A percentile compares a stretch with the other conserved stretches of the same genome.
These are phyloP conservation scores for Rubia tinctorum DNA, from an alignment of 305 asterid genomes.

Conservation along the genomic window DNA sequence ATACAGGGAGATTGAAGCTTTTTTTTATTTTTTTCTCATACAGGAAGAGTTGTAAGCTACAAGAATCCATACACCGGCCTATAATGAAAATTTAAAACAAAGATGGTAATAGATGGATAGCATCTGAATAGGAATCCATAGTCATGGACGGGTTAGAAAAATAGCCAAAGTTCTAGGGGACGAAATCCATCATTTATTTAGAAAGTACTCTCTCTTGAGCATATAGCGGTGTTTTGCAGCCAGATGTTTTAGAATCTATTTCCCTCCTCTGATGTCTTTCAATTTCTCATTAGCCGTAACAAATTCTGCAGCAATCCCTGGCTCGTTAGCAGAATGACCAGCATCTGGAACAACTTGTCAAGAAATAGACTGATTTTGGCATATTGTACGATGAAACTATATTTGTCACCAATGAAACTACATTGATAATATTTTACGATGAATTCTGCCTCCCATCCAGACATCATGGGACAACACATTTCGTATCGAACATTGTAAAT, in stretches of 20 bases:
- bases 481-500: conserved; percentile 45
- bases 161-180: background rate
- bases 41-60: background rate
- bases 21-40: too few species aligned
- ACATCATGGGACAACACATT: conserved; percentile 90
- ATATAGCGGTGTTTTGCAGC: background rate
- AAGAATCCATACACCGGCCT: background rate
- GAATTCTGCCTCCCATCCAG: conserved; percentile 97
- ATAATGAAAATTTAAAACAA: background rate
- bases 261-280: conserved; percentile 31
- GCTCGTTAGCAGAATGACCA: conserved; percentile 95
- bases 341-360: conserved; percentile 73
- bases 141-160: background rate
- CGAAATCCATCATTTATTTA: conserved; percentile 1
- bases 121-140: background rate
- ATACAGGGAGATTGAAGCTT: too few species aligned
- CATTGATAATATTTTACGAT: conserved; percentile 39
- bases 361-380: conserved; percentile 8
- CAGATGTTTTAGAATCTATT: background rate
- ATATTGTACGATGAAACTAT: background rate
- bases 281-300: conserved; percentile 82
- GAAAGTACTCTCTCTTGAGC: background rate
- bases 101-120: background rate
- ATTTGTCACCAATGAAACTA: background rate
- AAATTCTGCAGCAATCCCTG: conserved; percentile 70